Percentiles rank a stretch among this genome's conserved stretches.
Conservation (phyloP, 192 early-diverging fungal species). For the Kickxella alabastrina region DNA sequence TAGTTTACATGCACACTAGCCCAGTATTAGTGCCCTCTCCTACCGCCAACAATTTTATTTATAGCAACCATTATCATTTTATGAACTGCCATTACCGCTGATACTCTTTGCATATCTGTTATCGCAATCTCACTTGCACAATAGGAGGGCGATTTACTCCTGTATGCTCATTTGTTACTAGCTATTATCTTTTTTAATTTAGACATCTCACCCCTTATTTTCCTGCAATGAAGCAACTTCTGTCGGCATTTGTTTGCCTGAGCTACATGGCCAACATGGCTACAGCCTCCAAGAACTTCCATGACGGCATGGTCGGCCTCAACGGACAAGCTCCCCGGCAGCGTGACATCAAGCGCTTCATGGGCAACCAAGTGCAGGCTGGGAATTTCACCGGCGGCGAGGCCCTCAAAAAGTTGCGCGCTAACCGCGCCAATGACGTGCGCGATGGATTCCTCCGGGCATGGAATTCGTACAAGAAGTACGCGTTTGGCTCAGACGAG, state of each 20-base stretch:
- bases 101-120: too few relatives aligned
- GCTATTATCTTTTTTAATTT: too few relatives aligned
- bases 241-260: conserved; percentile 14
- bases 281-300: conserved; percentile 16
- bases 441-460: conserved; percentile 61
- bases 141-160: too few relatives aligned
- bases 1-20: too few relatives aligned
- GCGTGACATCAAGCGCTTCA: conserved; percentile 30
- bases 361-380: conserved; percentile 30
- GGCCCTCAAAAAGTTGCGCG: conserved; percentile 42
- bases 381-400: conserved; percentile 36
- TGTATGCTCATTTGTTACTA: too few relatives aligned
- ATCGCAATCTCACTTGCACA: too few relatives aligned
- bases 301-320: conserved; percentile 37
- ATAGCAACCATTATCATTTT: too few relatives aligned
- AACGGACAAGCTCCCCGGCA: conserved; percentile 24
- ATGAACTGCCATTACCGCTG: too few relatives aligned
- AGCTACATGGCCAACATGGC: conserved; percentile 13
- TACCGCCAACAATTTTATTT: too few relatives aligned
- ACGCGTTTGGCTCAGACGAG: conserved; percentile 79
- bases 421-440: conserved; percentile 53
- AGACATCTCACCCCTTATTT: too few relatives aligned
- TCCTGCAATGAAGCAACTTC: conserved; percentile 28
- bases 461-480: conserved; percentile 74
- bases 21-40: too few relatives aligned